Conservation (phyloP, 2,329 filamentous ascomycete species). For the Paecilomyces dactylethromorphus region DNA sequence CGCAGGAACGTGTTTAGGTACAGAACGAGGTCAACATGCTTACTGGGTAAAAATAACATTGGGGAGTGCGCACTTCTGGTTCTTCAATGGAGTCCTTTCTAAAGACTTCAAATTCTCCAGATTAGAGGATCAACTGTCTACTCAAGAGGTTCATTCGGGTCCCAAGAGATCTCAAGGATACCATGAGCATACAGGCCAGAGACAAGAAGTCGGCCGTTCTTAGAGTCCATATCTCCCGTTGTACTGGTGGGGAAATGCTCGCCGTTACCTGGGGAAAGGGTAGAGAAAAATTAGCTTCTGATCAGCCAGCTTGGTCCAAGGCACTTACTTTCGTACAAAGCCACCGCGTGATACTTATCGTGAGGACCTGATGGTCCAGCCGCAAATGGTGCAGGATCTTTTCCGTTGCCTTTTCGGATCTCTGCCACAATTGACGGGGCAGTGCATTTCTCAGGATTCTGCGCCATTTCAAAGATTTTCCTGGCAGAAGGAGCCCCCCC, state of each 20-base stretch:
- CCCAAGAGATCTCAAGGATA: slow-evolving; percentile 11
- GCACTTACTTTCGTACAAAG: slow-evolving; percentile 9
- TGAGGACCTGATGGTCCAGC: slow-evolving; percentile 5
- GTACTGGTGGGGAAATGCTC: slow-evolving; percentile 8
- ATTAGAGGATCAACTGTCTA: not conserved
- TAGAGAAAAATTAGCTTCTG: not conserved
- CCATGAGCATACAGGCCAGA: slow-evolving; percentile 10
- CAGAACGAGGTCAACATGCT: not conserved
- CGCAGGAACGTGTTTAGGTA: not conserved
- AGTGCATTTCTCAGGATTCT: slow-evolving; percentile 6
- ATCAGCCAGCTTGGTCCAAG: not conserved
- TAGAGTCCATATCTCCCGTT: slow-evolving; percentile 11
- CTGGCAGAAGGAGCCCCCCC: slow-evolving; percentile 8
- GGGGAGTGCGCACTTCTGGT: not conserved
- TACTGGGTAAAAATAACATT: not conserved
- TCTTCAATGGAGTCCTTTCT: not conserved
- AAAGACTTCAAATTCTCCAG: no score
- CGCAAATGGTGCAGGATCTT: slow-evolving; percentile 10
- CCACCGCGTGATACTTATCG: slow-evolving; percentile 7
- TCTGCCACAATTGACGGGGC: slow-evolving; percentile 12
- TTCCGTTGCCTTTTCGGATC: slow-evolving; percentile 8
- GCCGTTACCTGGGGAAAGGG: slow-evolving; percentile 8
- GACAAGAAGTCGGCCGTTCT: slow-evolving; percentile 9
- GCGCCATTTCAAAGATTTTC: slow-evolving; percentile 8
- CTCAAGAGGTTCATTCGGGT: slow-evolving; percentile 6